Evolutionary conservation across 257 asterid species (phyloP), one percentile per base, ranked within the genome.

Genomic region (Nicotiana tabacum): DNA sequence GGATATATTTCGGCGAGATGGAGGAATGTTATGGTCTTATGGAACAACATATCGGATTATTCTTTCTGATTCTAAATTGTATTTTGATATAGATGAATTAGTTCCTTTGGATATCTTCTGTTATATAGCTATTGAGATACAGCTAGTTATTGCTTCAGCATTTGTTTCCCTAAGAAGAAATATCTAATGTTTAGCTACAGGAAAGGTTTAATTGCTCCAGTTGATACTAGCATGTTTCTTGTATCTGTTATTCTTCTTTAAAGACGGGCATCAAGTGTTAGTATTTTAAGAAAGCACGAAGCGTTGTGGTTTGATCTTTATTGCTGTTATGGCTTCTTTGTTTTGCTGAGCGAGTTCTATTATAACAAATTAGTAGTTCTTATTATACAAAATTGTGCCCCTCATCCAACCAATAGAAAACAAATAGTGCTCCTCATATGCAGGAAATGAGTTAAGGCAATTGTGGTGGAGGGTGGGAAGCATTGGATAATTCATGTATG

Each of bases 11-110:
- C 13, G 6, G 78, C 21, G 78, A 70, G 78, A 43, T 70, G 60
- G 37, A 70, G 77, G 57, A 70, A 70, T 43, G 10, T 39, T 18
- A 72, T 72, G 80, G 16, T 76, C 79, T 6, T 72, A 74, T 76
- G 10, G 80, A 76, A 43, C 53, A 48, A 51, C 29, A 27, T 76
- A 30, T 51, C 6, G 53, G 64, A 51, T 76, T 51, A 27, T 51
- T 27, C 9, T 76, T 76, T 35, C 6, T 15, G 64, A 76, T 51
- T 27, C 80, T 76, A 51, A 24, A 24, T 72, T 72, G 24, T 72
- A n/a, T 72, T 74, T 48, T 0, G 2, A 48, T 43, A 74, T 6
- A 74, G 7, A 48, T 24, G 64, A 61, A 29, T 13, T 53, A 13
- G 58, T 53, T 53, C 58, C 6, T 53, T 13, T 53, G 58, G 18